Conservation (phyloP, 306 rosid species). For the Begonia loranthoides region DNA sequence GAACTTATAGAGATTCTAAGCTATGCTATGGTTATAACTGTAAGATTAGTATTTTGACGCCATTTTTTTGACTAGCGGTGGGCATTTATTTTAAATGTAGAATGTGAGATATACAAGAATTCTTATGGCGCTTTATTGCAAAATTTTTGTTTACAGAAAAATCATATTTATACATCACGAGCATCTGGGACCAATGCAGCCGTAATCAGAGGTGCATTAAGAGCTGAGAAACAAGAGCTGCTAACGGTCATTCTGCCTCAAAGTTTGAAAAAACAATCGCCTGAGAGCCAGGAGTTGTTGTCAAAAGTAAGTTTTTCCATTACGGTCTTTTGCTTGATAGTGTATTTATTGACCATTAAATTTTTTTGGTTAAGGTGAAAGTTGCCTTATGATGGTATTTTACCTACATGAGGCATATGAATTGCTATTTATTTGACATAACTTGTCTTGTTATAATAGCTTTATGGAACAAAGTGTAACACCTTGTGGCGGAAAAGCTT, state of each 20-base stretch:
- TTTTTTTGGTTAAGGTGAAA: too few relatives aligned
- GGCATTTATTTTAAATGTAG: not conserved
- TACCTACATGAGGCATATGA: too few relatives aligned
- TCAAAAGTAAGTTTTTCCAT: constrained; percentile 53
- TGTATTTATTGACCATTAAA: not conserved
- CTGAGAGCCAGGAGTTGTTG: constrained; percentile 95
- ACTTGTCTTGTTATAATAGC: too few relatives aligned
- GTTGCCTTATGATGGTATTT: too few relatives aligned
- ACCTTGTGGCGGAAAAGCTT: too few relatives aligned
- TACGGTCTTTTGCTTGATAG: not conserved
- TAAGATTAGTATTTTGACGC: constrained; percentile 23
- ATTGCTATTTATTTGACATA: not conserved
- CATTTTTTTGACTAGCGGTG: too few relatives aligned
- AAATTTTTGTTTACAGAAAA: constrained; percentile 48
- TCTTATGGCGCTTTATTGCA: constrained; percentile 4
- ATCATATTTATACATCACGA: constrained; percentile 94
- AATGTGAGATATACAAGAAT: constrained; percentile 3
- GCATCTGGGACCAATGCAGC: constrained; percentile 99
- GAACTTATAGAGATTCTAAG: constrained; percentile 96
- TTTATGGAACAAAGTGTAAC: too few relatives aligned
- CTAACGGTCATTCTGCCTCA: constrained; percentile 98
- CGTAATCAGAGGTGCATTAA: constrained; percentile 95
- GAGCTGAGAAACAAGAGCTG: constrained; percentile 97
- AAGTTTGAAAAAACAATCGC: constrained; percentile 89
- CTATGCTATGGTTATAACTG: constrained; percentile 99